Percentiles rank a stretch among this genome's conserved stretches.
Conservation (phyloP, 225 moss, liverwort and hornwort species). For the Climacium dendroides region DNA sequence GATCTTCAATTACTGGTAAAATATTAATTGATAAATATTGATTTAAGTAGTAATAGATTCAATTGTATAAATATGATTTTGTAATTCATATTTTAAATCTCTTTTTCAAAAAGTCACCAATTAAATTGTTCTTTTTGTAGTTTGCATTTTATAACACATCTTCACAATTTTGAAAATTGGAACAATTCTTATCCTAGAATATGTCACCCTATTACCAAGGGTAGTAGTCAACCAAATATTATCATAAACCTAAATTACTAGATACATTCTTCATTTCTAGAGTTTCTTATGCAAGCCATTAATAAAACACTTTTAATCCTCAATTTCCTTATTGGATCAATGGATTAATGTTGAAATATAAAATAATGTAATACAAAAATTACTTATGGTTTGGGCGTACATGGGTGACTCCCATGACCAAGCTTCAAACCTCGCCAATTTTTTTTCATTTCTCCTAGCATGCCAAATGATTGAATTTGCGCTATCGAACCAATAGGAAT, state of each 20-base stretch:
- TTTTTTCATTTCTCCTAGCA: neutral
- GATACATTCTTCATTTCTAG: neutral
- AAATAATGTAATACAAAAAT: neutral
- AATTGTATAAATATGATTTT: neutral
- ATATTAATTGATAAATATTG: neutral
- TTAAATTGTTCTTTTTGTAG: neutral
- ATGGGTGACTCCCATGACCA: rapidly evolving
- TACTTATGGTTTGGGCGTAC: neutral
- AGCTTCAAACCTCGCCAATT: rapidly evolving
- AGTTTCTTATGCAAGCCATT: neutral
- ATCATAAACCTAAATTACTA: rapidly evolving
- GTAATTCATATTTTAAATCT: neutral
- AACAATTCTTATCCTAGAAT: neutral
- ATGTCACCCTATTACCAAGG: neutral
- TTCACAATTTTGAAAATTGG: neutral
- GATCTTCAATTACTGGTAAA: neutral
- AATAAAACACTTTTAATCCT: neutral
- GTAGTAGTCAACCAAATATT: neutral
- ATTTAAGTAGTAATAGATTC: neutral
- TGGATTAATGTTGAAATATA: neutral
- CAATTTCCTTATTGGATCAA: neutral
- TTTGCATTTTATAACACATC: neutral
- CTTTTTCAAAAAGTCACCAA: neutral
- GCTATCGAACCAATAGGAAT: rapidly evolving
- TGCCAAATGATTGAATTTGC: neutral